Percentiles rank a stretch among this genome's conserved stretches.
Conservation (phyloP, 768 basidiomycete species). For the Solioccasus polychromus region DNA sequence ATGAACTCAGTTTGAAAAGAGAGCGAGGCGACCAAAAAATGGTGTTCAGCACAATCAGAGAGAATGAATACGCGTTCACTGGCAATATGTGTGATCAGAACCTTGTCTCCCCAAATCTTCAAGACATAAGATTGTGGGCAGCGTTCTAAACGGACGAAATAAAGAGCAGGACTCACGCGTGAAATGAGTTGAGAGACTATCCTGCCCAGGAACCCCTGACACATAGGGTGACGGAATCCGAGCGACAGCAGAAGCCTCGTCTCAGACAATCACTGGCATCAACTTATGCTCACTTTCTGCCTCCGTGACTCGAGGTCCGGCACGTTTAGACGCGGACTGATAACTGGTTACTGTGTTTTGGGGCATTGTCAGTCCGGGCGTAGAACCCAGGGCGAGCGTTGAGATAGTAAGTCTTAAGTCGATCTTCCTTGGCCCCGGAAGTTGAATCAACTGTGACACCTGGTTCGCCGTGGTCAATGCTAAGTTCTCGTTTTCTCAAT, state of each 20-base stretch:
- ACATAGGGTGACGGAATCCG: too few relatives aligned
- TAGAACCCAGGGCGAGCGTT: neutral
- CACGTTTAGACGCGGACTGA: too few relatives aligned
- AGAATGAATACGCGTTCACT: conserved; percentile 13
- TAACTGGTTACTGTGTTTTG: too few relatives aligned
- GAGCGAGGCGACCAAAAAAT: conserved; percentile 22
- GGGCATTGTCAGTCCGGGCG: too few relatives aligned
- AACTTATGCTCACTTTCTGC: too few relatives aligned
- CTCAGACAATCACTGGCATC: too few relatives aligned
- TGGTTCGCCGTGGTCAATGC: conserved; percentile 25
- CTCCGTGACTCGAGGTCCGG: too few relatives aligned
- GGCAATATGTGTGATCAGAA: conserved; percentile 18
- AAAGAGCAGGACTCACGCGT: conserved; percentile 2
- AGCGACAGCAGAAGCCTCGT: too few relatives aligned
- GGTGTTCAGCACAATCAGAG: conserved; percentile 9
- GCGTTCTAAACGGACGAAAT: neutral
- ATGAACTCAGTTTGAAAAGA: conserved; percentile 21
- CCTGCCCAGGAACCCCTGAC: neutral
- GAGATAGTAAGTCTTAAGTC: conserved; percentile 12
- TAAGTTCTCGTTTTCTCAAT: conserved; percentile 28
- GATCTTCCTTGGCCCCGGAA: conserved; percentile 22
- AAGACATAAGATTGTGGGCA: neutral
- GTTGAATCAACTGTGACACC: conserved; percentile 13
- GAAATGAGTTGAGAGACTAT: conserved; percentile 12
- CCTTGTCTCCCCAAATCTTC: conserved; percentile 12